Evolutionary conservation across 768 basidiomycete genomes (phyloP).

Genomic region (Pseudohyphozyma bogoriensis): DNA sequence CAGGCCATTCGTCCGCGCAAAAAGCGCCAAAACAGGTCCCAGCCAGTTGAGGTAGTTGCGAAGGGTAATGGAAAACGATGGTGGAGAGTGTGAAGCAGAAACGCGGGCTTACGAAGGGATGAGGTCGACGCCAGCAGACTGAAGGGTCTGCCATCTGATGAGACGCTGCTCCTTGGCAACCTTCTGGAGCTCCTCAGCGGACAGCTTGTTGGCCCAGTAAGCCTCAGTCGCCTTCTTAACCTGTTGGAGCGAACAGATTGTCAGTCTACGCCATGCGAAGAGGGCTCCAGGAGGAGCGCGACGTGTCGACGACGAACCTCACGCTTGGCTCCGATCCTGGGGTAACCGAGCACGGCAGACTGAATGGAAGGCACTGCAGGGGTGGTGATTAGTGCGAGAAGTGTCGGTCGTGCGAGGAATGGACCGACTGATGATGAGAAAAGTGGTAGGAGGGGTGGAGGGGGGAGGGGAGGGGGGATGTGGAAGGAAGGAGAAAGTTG

Average conservation of each 20-base stretch:
- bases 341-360: slow-evolving; percentile 83
- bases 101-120: slow-evolving; percentile 65
- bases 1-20: no score
- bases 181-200: slow-evolving; percentile 77
- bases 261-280: neutral
- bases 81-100: neutral
- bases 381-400: no score
- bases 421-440: no score
- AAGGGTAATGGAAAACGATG: neutral
- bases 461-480: no score
- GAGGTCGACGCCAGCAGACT: slow-evolving; percentile 73
- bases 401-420: no score
- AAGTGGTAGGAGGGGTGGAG: no score
- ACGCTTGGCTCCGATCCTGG: slow-evolving; percentile 62
- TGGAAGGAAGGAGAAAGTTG: no score
- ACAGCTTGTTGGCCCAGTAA: slow-evolving; percentile 90
- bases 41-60: neutral
- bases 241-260: slow-evolving; percentile 42
- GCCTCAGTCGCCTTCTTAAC: slow-evolving; percentile 91
- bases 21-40: neutral
- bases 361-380: no score
- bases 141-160: slow-evolving; percentile 75
- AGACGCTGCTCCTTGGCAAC: slow-evolving; percentile 79
- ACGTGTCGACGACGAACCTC: neutral
- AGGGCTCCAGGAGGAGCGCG: neutral